Evolutionary conservation across 139 green algal species (phyloP), one percentile per base, ranked within the genome.

Genomic region (Trebouxia sp.): DNA sequence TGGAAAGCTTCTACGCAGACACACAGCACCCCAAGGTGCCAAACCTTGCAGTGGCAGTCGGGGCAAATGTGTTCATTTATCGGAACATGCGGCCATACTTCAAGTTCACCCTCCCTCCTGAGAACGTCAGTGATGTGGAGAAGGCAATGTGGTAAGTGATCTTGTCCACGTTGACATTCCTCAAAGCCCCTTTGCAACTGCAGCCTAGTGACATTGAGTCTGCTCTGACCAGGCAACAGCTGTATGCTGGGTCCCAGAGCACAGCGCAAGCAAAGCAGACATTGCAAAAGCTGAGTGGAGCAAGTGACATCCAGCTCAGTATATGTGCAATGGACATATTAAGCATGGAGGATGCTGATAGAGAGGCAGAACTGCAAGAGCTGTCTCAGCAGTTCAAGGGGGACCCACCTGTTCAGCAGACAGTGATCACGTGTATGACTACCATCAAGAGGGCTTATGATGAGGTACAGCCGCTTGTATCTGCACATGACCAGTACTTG

Each of bases 31-130:
- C 86, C 7, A 78, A 83, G 3, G 58, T 92, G 39, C 90, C 86
- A 0, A 79, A 79, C 5, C 86, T 95, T 45, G 90, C 88, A 14
- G 88, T 95, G 12, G 90, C 91, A 5, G 82, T 86, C 47, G 89
- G 87, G 20, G 65, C 80, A 5, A 77, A 92, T 82, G 85, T 95
- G 15, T 94, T 89, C 84, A 93, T 95, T 78, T 95, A 94, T 85
- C 78, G 88, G 26, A 93, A 91, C 66, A 84, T 95, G 53, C 72
- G 90, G 28, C 89, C 91, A 6, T 93, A 91, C 82, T 93, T 89
- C 85, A 94, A 94, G 84, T 93, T 94, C 80, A 85, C 85, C 43
- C 53, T 94, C 76, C 90, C 91, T 11, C 48, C 80, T 1, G 80
- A 88, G 32, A 69, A 82, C 12, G 79, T 88, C 0, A 85, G 87